Conservation (phyloP, 2,329 filamentous ascomycete species). For the Diaporthe sp. region DNA sequence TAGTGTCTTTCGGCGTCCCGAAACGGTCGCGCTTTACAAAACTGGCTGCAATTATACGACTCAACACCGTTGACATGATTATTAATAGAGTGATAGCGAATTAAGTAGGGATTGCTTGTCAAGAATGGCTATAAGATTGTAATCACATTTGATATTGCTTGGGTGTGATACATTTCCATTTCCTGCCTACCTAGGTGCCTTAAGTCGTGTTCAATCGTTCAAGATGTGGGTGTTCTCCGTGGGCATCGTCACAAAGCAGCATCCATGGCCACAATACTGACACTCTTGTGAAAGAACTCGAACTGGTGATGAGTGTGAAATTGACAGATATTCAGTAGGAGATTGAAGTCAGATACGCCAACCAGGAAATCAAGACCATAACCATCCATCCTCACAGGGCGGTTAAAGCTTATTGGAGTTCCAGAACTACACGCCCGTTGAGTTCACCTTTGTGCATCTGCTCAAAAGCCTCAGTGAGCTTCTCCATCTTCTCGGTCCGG, state of each 20-base stretch:
- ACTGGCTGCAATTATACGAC: neutral
- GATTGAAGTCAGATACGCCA: neutral
- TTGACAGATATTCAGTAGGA: neutral
- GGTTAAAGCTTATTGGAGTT: conserved; percentile 23
- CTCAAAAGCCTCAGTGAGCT: conserved; percentile 38
- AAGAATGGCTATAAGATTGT: neutral
- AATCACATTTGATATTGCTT: too few relatives aligned
- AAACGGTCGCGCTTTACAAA: neutral
- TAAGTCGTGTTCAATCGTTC: neutral
- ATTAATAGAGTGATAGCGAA: too few relatives aligned
- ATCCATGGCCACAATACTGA: neutral
- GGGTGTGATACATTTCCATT: neutral
- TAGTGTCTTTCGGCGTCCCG: conserved; percentile 2
- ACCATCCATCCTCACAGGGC: neutral
- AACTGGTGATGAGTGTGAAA: neutral
- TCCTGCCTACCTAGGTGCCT: neutral
- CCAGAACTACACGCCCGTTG: conserved; percentile 38
- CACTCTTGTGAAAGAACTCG: neutral
- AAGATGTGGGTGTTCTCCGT: neutral
- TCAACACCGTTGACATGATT: neutral
- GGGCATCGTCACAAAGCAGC: accelerated
- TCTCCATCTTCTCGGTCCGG: conserved; percentile 37
- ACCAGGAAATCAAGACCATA: neutral
- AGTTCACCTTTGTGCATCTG: conserved; percentile 38
- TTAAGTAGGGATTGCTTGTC: neutral